Evolutionary conservation across 2,329 filamentous ascomycete species (phyloP).

Genomic region (Phialocephala subalpina): DNA sequence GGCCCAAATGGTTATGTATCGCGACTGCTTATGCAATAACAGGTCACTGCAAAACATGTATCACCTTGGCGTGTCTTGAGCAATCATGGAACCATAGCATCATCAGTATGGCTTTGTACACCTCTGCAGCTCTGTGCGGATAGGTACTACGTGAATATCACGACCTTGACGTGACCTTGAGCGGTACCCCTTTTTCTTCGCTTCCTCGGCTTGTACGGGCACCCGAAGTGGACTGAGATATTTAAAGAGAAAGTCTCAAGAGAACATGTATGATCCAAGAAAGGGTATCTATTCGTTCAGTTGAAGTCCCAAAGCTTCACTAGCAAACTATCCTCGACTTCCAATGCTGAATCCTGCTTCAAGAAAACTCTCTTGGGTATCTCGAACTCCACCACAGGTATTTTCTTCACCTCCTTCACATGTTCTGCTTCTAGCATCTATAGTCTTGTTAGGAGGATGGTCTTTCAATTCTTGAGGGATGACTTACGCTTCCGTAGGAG

Average conservation of each 20-base stretch:
- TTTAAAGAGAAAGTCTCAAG: not conserved
- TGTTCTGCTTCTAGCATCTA: conserved; percentile 87
- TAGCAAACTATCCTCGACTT: conserved; percentile 61
- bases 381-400: conserved; percentile 89
- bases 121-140: not conserved
- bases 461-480: not conserved
- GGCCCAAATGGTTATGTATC: conserved; percentile 15
- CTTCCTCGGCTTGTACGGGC: not conserved
- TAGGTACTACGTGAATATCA: not conserved
- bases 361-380: conserved; percentile 67
- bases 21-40: not conserved
- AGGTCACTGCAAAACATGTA: conserved; percentile 2
- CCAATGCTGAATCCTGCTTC: conserved; percentile 55
- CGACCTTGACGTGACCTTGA: not conserved
- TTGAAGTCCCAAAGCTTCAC: conserved; percentile 69
- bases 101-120: not conserved
- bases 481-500: conserved; percentile 80
- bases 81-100: not conserved
- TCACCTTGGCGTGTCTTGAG: not conserved
- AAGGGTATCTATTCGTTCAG: conserved; percentile 1
- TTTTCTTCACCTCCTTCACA: conserved; percentile 82
- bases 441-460: conserved; percentile 44
- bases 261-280: not conserved
- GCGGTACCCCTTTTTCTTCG: conserved; percentile 7
- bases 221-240: not conserved